Conservation (phyloP, 768 basidiomycete species). For the Hygrophorus russula region DNA sequence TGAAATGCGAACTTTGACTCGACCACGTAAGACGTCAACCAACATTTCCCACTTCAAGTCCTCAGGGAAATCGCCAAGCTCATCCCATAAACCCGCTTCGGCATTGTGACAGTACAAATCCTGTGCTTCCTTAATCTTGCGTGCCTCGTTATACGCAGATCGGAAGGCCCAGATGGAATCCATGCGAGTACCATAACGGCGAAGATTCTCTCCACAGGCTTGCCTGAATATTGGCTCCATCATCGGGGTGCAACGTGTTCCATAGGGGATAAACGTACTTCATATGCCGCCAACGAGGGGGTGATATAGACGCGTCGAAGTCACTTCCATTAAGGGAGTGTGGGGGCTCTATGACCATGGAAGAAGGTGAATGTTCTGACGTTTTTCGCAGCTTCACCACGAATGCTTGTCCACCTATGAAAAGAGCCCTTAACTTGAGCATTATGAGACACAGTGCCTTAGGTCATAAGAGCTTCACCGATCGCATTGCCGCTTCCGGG, state of each 20-base stretch:
- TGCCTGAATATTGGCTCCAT: conserved; percentile 25
- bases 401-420: conserved; percentile 76
- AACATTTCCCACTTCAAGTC: conserved; percentile 64
- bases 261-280: conserved; percentile 34
- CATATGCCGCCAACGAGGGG: conserved; percentile 67
- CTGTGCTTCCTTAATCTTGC: conserved; percentile 54
- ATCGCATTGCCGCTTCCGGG: conserved; percentile 72
- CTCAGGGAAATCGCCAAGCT: conserved; percentile 50
- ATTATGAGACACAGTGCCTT: background rate
- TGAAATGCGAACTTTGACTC: conserved; percentile 51
- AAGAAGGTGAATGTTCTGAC: conserved; percentile 58
- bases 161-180: conserved; percentile 73
- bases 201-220: conserved; percentile 48
- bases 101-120: conserved; percentile 61
- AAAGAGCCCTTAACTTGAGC: background rate
- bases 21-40: conserved; percentile 76
- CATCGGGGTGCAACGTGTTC: background rate
- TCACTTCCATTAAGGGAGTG: conserved; percentile 41
- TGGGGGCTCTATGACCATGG: conserved; percentile 82
- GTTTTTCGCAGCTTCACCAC: conserved; percentile 79
- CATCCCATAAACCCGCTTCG: conserved; percentile 35
- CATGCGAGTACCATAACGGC: conserved; percentile 50
- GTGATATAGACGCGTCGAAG: conserved; percentile 24
- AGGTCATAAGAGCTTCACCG: conserved; percentile 27
- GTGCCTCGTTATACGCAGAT: conserved; percentile 68